Evolutionary conservation across 176 grass and related monocot species (phyloP), one percentile per base, ranked within the genome.

Genomic region (Themeda triandra): DNA sequence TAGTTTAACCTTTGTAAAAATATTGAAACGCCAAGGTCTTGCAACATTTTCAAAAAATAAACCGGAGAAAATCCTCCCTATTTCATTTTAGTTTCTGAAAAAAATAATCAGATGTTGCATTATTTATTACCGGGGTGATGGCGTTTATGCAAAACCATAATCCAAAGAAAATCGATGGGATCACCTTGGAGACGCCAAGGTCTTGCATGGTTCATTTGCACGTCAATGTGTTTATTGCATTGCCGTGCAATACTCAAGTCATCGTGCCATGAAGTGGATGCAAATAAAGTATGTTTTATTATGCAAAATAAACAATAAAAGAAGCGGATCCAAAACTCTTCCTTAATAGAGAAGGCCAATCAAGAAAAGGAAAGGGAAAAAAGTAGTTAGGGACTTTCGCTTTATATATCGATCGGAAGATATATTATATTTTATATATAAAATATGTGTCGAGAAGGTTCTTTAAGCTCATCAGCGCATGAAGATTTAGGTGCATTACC

Each of bases 281-380:
- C 8, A 84, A 49, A 18, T 46, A 15, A 15, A 46, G 1, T 46
- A 46, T 46, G 45, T 30, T 29, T 14, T 29, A 13, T 28, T 6
- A 58, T 56, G 51, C 23, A 23, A 23, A 23, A 23, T 53, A 53
- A 53, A 19, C 6, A 8, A 21, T 8, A 62, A 62, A 62, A 23
- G 10, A 41, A 30, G 68, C 45, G 33, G 56, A 79, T 78, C 10
- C 11, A 84, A 39, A 44, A 36, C 35, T 46, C 81, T 85, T 89
- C 15, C 82, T 89, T 80, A 69, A 58, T 21, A 13, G 4, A 5
- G 69, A 88, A 84, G 66, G 58, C 10, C 37, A 23, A 21, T 35
- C 4, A 10, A 17, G n/a, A 25, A 21, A 13, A 5, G 32, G 3
- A 35, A 54, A 0, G 19, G 15, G 1, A 15, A n/a, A 58, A 15